Conservation (phyloP, 2,329 filamentous ascomycete genomes). For the Septoria linicola region DNA sequence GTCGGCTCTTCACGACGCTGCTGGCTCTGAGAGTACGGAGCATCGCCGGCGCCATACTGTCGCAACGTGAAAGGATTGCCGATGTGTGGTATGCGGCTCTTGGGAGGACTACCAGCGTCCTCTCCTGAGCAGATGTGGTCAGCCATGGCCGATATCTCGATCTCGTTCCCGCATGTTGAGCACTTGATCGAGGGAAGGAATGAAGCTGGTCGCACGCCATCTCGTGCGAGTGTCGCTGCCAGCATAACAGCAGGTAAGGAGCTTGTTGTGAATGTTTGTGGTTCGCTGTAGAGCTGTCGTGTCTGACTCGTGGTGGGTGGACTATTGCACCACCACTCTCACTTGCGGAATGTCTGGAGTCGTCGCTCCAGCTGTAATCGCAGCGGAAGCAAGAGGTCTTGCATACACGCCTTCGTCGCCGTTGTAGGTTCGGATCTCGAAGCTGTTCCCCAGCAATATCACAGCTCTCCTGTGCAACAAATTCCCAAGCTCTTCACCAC, state of each 20-base stretch:
- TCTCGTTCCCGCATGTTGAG: slow-evolving; percentile 72
- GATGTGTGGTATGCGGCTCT: slow-evolving; percentile 24
- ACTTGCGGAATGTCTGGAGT: not conserved
- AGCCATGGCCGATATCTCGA: slow-evolving; percentile 82
- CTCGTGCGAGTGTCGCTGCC: slow-evolving; percentile 29
- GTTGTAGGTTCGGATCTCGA: not conserved
- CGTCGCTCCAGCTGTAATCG: not conserved
- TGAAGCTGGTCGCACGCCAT: slow-evolving; percentile 58
- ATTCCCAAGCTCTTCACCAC: not conserved
- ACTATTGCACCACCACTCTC: slow-evolving; percentile 7
- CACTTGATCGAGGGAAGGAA: slow-evolving; percentile 85
- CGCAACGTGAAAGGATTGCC: slow-evolving; percentile 33
- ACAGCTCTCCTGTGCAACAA: not conserved
- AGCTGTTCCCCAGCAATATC: not conserved
- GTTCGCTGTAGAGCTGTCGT: not conserved
- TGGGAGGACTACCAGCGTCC: slow-evolving; percentile 16
- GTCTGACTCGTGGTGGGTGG: slow-evolving; percentile 6
- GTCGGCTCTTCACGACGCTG: slow-evolving; percentile 11
- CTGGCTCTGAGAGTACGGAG: slow-evolving; percentile 5
- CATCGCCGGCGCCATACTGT: slow-evolving; percentile 21
- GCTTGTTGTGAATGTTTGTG: not conserved
- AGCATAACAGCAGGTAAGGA: slow-evolving; percentile 27
- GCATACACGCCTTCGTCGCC: not conserved
- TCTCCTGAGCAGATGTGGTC: slow-evolving; percentile 66
- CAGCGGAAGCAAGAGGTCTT: not conserved